These are phyloP conservation scores for Alternaria incomplexa DNA, from an alignment of 2,329 filamentous ascomycete genomes.

Conservation along the genomic window DNA sequence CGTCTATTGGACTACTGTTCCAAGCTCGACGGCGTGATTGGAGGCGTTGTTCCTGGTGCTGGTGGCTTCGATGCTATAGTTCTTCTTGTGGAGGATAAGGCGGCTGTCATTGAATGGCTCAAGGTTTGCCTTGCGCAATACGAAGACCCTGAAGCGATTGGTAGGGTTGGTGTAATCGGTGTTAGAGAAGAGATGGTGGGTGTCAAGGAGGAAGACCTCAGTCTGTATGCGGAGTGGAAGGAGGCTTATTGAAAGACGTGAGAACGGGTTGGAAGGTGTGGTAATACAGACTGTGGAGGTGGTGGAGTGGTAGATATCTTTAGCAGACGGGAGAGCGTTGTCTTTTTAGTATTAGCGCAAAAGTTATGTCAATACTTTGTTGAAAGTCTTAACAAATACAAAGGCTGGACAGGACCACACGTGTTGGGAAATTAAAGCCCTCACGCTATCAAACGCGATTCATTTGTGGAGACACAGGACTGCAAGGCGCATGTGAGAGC, in stretches of 20 bases:
- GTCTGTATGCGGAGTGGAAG: constrained; percentile 51
- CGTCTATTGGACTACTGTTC: constrained; percentile 78
- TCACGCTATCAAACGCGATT: neutral
- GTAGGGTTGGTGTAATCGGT: constrained; percentile 69
- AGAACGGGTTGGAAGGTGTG: neutral
- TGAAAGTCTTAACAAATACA: neutral
- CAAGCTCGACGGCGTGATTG: constrained; percentile 77
- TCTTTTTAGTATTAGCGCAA: constrained; percentile 1
- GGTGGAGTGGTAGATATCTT: neutral
- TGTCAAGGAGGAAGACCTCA: constrained; percentile 51
- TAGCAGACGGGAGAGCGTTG: neutral
- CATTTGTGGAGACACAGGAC: neutral
- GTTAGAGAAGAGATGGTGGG: constrained; percentile 78
- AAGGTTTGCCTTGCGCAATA: constrained; percentile 69
- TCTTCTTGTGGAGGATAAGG: constrained; percentile 76
- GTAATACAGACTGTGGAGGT: neutral
- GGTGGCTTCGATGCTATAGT: constrained; percentile 92
- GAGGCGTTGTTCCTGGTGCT: constrained; percentile 91
- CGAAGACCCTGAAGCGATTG: constrained; percentile 55
- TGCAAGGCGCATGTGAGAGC: neutral
- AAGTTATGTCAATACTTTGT: neutral
- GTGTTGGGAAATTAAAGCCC: neutral
- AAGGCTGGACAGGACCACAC: neutral
- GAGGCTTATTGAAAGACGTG: neutral
- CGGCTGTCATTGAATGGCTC: constrained; percentile 66